Conservation (phyloP, 306 rosid genomes). For the Pueraria montana region DNA sequence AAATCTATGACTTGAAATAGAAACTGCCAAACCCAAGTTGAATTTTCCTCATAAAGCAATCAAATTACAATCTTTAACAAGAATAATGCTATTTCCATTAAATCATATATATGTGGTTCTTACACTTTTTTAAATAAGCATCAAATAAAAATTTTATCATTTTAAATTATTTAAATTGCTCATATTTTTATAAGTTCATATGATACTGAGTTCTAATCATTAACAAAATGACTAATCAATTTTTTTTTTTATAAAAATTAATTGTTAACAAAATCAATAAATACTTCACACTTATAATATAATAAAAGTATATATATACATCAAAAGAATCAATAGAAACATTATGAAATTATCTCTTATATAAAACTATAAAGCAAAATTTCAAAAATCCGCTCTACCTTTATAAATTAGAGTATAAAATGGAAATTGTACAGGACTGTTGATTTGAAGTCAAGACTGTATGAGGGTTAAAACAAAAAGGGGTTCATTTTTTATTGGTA, state of each 20-base stretch:
- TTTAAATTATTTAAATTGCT: neutral
- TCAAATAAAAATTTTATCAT: neutral
- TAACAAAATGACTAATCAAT: too few species aligned
- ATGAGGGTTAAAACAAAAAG: slow-evolving; percentile 9
- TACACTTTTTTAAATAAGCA: neutral
- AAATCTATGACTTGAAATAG: neutral
- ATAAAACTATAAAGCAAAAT: slow-evolving; percentile 13
- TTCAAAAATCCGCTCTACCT: neutral
- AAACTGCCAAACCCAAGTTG: slow-evolving; percentile 19
- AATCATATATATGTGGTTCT: neutral
- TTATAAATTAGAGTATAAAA: slow-evolving; percentile 21
- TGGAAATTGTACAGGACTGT: neutral
- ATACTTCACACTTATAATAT: neutral
- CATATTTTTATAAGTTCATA: too few species aligned
- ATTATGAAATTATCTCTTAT: neutral
- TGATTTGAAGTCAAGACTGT: neutral
- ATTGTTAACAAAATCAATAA: too few species aligned
- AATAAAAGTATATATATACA: neutral
- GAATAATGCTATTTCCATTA: neutral
- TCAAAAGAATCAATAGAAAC: neutral
- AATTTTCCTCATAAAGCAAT: neutral
- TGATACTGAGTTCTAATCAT: too few species aligned
- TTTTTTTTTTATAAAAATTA: too few species aligned
- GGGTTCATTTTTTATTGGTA: slow-evolving; percentile 17
- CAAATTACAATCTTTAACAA: slow-evolving; percentile 24